These are phyloP conservation scores for Bolboschoenus planiculmis DNA, from an alignment of 176 grass and related monocot species.

Conservation along the genomic window DNA sequence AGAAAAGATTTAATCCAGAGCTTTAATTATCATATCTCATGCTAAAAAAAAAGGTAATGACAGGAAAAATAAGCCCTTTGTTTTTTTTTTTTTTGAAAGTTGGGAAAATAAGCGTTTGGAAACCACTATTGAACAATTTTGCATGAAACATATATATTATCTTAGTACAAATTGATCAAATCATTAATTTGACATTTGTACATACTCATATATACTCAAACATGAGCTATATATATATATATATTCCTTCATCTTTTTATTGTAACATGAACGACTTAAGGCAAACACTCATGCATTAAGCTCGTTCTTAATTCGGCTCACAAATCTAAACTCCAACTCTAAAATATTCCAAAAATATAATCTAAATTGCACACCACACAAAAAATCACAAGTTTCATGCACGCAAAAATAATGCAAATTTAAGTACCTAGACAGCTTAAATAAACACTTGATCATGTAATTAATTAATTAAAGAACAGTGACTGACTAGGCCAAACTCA, in stretches of 20 bases:
- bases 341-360: slow-evolving; percentile 16
- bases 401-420: neutral
- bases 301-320: neutral
- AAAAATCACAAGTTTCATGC: slow-evolving; percentile 12
- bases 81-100: too few species aligned
- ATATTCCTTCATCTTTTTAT: neutral
- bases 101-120: neutral
- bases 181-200: neutral
- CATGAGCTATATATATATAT: too few species aligned
- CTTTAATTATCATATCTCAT: neutral
- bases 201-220: neutral
- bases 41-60: neutral
- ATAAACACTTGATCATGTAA: neutral
- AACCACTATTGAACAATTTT: neutral
- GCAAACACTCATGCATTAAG: neutral
- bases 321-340: neutral
- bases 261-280: neutral
- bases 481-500: slow-evolving; percentile 43
- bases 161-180: neutral
- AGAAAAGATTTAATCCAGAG: neutral
- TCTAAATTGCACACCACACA: neutral
- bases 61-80: too few species aligned
- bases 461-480: neutral
- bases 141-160: neutral
- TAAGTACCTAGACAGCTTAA: slow-evolving; percentile 1